These are phyloP conservation scores for Periconia digitata DNA, from an alignment of 2,329 filamentous ascomycete genomes.

Conservation along the genomic window DNA sequence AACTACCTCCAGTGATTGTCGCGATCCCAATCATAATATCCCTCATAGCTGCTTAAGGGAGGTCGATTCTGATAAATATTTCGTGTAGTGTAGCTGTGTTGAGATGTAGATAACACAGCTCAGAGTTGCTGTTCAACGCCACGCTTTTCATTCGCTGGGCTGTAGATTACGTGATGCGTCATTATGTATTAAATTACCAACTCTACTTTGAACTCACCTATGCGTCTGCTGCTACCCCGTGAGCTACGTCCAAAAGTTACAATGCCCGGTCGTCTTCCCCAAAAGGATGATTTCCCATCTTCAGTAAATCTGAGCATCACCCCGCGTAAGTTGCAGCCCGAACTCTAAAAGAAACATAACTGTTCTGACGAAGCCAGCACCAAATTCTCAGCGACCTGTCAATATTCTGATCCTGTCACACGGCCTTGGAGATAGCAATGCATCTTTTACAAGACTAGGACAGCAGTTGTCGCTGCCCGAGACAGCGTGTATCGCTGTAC, in stretches of 20 bases:
- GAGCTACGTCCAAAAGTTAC: constrained; percentile 9
- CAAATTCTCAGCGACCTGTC: constrained; percentile 61
- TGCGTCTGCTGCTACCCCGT: too few relatives aligned
- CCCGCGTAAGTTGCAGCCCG: constrained; percentile 43
- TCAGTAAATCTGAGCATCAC: constrained; percentile 46
- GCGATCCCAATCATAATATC: too few relatives aligned
- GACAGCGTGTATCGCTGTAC: constrained; percentile 73
- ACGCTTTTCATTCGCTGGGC: too few relatives aligned
- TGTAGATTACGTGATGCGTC: too few relatives aligned
- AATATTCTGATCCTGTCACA: constrained; percentile 82
- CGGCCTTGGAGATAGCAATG: constrained; percentile 76
- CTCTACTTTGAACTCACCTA: too few relatives aligned
- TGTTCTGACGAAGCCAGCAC: constrained; percentile 36
- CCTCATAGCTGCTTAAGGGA: too few relatives aligned
- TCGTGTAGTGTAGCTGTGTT: too few relatives aligned
- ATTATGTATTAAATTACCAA: too few relatives aligned
- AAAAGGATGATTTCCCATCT: constrained; percentile 45
- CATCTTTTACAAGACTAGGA: constrained; percentile 69
- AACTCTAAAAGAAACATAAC: constrained; percentile 3
- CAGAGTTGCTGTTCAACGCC: too few relatives aligned
- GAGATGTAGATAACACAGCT: too few relatives aligned
- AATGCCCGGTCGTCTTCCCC: constrained; percentile 49
- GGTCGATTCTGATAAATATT: too few relatives aligned
- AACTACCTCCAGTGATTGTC: too few relatives aligned
- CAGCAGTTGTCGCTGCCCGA: constrained; percentile 72